Evolutionary conservation across 2,329 filamentous ascomycete species (phyloP), one percentile per base, ranked within the genome.

Genomic region (Colletotrichum gloeosporioides): DNA sequence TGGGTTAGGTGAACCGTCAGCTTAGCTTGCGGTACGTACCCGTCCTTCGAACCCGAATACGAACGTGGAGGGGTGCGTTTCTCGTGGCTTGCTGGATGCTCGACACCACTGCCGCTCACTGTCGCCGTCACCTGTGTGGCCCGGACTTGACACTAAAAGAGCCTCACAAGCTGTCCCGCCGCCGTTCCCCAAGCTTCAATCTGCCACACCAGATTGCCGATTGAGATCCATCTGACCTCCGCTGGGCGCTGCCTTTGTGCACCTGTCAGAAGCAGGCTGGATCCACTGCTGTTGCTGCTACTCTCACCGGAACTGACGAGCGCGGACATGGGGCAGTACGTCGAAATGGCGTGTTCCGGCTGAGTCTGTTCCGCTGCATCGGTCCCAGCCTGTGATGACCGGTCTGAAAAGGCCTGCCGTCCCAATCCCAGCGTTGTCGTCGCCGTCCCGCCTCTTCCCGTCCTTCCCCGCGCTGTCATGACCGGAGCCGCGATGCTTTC

Each of bases 161-260:
- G 49, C 55, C 36, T 69, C 69, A 61, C 27, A 29, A 75, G 68
- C 29, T 32, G 12, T 59, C 53, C 34, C 18, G 10, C 71, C 18
- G 71, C 29, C 65, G 4, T 44, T 36, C 66, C 34, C 70, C 34
- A 39, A 63, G 57, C 32, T 57, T 69, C 22, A 53, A 63, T 71
- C 62, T 65, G 29, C 72, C 25, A 53, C 22, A 27, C 32, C 69
- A 71, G 73, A 76, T 76, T 72, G 69, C 73, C 73, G 76, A 76
- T 69, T 63, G 44, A 72, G 68, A 76, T 69, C 66, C 68, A 73
- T 61, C 73, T 73, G 44, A 73, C 64, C 64, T 64, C 73, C 57
- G 53, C 57, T 55, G 73, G 18, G 44, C 69, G 69, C 62, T 22
- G 64, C 73, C 69, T 66, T 63, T 36, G 64, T 57, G 62, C 27